phyloP scores from a whole-genome alignment of 106 monocot species.

The Posidonia australis region DNA sequence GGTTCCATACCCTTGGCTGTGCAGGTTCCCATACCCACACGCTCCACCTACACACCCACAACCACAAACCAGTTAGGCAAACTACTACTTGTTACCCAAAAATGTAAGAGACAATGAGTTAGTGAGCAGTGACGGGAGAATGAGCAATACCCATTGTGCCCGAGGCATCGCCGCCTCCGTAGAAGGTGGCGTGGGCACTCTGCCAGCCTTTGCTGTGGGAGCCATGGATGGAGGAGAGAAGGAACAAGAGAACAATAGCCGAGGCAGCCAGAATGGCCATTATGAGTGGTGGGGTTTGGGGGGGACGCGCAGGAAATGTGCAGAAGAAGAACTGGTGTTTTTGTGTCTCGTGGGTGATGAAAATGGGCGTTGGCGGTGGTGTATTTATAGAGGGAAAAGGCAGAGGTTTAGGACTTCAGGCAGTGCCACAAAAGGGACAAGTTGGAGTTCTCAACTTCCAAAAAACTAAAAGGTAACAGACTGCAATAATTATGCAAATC shows the following conservation, averaged over 20 bases:
- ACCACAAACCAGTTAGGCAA: too few species aligned
- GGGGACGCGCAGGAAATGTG: background rate
- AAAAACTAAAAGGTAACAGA: too few species aligned
- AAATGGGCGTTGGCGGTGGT: background rate
- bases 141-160: slow-evolving; percentile 45
- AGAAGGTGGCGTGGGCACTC: slow-evolving; percentile 50
- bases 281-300: too few species aligned
- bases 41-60: slow-evolving; percentile 28
- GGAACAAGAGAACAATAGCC: slow-evolving; percentile 9
- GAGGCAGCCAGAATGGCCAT: background rate
- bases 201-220: slow-evolving; percentile 27
- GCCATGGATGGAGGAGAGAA: background rate
- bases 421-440: background rate
- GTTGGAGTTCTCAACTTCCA: too few species aligned
- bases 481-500: background rate
- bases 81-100: too few species aligned
- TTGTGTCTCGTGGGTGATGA: background rate
- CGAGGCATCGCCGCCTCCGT: slow-evolving; percentile 51
- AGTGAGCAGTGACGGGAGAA: background rate
- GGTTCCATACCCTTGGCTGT: slow-evolving; percentile 54
- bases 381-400: slow-evolving; percentile 1
- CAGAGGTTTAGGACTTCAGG: background rate
- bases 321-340: background rate
- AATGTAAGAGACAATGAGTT: background rate
- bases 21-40: slow-evolving; percentile 46